Percentiles rank a stretch among this genome's conserved stretches.
These are phyloP conservation scores for Phytophthora agathidicida DNA, from an alignment of 352 stramenopile species.

Conservation along the genomic window DNA sequence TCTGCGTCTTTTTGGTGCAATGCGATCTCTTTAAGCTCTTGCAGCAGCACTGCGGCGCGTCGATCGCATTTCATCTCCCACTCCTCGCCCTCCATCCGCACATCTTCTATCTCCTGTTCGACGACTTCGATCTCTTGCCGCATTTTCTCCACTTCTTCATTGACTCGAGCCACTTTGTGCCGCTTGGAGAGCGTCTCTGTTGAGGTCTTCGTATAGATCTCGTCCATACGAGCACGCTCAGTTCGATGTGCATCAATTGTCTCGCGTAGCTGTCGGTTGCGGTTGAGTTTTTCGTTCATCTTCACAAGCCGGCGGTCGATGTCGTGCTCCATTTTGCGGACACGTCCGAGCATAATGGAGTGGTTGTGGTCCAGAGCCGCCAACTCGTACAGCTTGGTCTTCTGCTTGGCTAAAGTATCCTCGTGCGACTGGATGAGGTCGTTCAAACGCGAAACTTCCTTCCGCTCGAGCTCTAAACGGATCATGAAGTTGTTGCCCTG, in stretches of 20 bases:
- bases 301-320: constrained; percentile 84
- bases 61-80: constrained; percentile 68
- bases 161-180: constrained; percentile 51
- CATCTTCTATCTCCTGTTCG: constrained; percentile 65
- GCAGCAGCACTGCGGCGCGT: constrained; percentile 50
- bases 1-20: constrained; percentile 60
- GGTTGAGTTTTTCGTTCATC: constrained; percentile 81
- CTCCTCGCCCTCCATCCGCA: constrained; percentile 61
- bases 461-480: constrained; percentile 74
- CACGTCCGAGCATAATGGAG: constrained; percentile 53
- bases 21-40: constrained; percentile 78
- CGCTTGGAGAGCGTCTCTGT: constrained; percentile 64
- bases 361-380: constrained; percentile 77
- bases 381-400: constrained; percentile 79
- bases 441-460: constrained; percentile 73
- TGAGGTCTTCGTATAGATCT: constrained; percentile 77
- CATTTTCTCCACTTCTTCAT: constrained; percentile 60
- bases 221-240: constrained; percentile 75
- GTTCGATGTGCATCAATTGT: constrained; percentile 71
- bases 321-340: constrained; percentile 85
- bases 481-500: constrained; percentile 88
- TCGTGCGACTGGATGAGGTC: constrained; percentile 74
- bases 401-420: constrained; percentile 61
- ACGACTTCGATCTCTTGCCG: constrained; percentile 55
- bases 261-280: constrained; percentile 68